Conservation (phyloP, 78 protist genomes). For the Dictyostelium brefeldianum region DNA sequence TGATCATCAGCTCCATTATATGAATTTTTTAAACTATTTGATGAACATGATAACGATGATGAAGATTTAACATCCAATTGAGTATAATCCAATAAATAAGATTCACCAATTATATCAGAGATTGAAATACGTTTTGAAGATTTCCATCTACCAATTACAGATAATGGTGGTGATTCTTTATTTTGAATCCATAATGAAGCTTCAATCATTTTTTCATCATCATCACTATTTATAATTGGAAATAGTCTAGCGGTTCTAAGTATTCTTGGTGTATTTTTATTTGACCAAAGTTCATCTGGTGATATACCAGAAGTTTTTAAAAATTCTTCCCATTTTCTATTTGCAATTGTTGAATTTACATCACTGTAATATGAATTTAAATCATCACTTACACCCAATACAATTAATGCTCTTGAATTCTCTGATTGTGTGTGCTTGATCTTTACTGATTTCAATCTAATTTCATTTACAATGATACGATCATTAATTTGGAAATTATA, state of each 20-base stretch:
- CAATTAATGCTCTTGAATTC: slow-evolving; percentile 21
- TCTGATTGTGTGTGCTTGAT: neutral
- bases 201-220: slow-evolving; percentile 30
- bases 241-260: slow-evolving; percentile 53
- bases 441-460: neutral
- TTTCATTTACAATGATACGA: slow-evolving; percentile 42
- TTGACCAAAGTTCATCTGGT: slow-evolving; percentile 68
- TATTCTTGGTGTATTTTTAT: neutral
- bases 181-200: slow-evolving; percentile 70
- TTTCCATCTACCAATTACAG: slow-evolving; percentile 65
- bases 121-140: slow-evolving; percentile 61
- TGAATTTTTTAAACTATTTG: neutral
- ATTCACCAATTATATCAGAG: slow-evolving; percentile 59
- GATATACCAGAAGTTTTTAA: slow-evolving; percentile 24
- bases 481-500: slow-evolving; percentile 8
- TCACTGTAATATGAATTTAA: slow-evolving; percentile 10
- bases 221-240: slow-evolving; percentile 16
- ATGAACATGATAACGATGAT: neutral
- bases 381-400: slow-evolving; percentile 50
- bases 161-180: slow-evolving; percentile 30
- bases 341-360: slow-evolving; percentile 40
- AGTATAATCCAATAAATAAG: slow-evolving; percentile 23
- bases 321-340: slow-evolving; percentile 56
- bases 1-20: neutral
- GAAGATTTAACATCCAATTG: slow-evolving; percentile 6